Evolutionary conservation across 1,284 basidiomycete genomes (phyloP).

Genomic region (Ceratobasidium sp.): DNA sequence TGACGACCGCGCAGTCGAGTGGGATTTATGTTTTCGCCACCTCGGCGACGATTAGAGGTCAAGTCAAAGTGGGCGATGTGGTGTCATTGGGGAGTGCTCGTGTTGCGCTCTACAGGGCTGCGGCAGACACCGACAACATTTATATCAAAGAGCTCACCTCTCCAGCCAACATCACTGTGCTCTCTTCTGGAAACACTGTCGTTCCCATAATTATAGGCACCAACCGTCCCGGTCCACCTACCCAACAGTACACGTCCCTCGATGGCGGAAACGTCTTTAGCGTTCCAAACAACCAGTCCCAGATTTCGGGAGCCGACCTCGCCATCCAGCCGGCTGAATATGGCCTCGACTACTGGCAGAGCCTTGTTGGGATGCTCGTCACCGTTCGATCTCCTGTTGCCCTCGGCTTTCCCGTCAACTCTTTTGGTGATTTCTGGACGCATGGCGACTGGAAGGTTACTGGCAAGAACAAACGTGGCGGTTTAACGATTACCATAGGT

Average conservation of each 20-base stretch:
- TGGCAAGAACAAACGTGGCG: conserved; percentile 68
- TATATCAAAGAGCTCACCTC: conserved; percentile 63
- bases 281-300: conserved; percentile 66
- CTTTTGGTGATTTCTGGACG: conserved; percentile 69
- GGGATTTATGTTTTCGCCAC: conserved; percentile 66
- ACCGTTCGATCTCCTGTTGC: conserved; percentile 63
- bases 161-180: conserved; percentile 60
- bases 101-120: conserved; percentile 61
- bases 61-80: conserved; percentile 65
- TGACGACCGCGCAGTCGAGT: conserved; percentile 54
- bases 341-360: conserved; percentile 74
- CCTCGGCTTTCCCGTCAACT: conserved; percentile 62
- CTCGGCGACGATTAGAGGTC: conserved; percentile 55
- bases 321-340: conserved; percentile 63
- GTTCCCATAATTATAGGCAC: conserved; percentile 64
- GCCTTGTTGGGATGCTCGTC: conserved; percentile 70
- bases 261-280: conserved; percentile 65
- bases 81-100: conserved; percentile 50
- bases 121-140: conserved; percentile 60
- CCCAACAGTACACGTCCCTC: conserved; percentile 61
- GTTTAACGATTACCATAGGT: conserved; percentile 66
- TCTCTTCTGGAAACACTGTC: conserved; percentile 63
- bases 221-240: conserved; percentile 65
- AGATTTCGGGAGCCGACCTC: conserved; percentile 61
- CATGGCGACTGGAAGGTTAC: conserved; percentile 68